phyloP scores from a whole-genome alignment of 164 flowering plant species.

The Houttuynia cordata region DNA sequence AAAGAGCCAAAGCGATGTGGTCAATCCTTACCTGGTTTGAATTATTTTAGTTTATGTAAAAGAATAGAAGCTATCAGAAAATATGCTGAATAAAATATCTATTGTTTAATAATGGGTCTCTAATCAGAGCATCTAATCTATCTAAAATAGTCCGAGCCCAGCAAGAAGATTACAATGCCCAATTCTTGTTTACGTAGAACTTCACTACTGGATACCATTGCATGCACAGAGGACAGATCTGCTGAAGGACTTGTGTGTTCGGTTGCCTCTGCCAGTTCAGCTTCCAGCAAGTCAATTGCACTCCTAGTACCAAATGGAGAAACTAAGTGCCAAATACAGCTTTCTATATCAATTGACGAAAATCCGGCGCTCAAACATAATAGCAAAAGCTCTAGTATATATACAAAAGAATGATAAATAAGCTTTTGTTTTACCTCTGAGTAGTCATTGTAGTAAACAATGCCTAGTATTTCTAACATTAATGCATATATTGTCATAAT shows the following conservation, averaged over 20 bases:
- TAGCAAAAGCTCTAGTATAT: too few species aligned
- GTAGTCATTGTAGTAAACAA: too few species aligned
- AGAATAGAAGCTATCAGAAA: too few species aligned
- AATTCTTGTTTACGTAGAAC: constrained; percentile 16
- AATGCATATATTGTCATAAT: too few species aligned
- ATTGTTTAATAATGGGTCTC: too few species aligned
- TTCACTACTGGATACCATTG: constrained; percentile 15
- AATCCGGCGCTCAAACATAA: not conserved
- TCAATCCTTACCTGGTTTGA: constrained; percentile 58
- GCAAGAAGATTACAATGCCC: constrained; percentile 22
- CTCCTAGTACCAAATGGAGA: constrained; percentile 35
- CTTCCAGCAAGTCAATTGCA: constrained; percentile 70
- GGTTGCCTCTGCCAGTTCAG: constrained; percentile 36
- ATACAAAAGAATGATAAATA: too few species aligned
- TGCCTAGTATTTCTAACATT: too few species aligned
- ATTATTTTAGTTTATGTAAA: not conserved
- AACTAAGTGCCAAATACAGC: not conserved
- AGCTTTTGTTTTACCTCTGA: too few species aligned
- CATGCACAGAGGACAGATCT: constrained; percentile 18
- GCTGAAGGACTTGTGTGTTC: constrained; percentile 9
- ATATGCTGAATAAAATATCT: too few species aligned
- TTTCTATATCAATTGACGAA: constrained; percentile 1
- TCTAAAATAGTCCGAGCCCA: too few species aligned
- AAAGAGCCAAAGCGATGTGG: constrained; percentile 80
- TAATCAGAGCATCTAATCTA: too few species aligned